Evolutionary conservation across 345 rosid genomes (phyloP).

Genomic region (Populus davidiana): DNA sequence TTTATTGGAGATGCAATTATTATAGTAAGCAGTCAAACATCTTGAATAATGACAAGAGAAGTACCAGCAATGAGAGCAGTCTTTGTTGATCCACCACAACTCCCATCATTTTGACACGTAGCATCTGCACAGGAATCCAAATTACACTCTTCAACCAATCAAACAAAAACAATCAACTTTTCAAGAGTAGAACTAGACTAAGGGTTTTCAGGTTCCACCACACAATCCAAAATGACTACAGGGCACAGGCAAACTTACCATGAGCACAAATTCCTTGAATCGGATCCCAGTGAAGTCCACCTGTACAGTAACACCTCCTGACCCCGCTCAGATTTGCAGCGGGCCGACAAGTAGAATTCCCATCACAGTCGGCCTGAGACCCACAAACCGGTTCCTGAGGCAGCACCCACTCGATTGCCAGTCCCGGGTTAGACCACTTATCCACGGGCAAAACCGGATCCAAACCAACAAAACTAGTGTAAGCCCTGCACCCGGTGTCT

Average conservation of each 20-base stretch:
- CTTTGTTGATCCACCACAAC: conserved; percentile 30
- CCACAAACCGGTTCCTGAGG: conserved; percentile 40
- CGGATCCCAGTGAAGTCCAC: conserved; percentile 37
- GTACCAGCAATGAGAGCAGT: conserved; percentile 48
- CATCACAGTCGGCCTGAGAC: conserved; percentile 41
- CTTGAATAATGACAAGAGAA: background rate
- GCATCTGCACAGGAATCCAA: conserved; percentile 18
- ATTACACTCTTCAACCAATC: background rate
- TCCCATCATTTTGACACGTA: conserved; percentile 35
- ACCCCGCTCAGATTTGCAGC: conserved; percentile 8
- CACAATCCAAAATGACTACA: no score
- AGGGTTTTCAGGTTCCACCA: background rate
- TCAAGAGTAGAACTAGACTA: background rate
- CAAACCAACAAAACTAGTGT: conserved; percentile 44
- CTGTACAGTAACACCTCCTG: conserved; percentile 38
- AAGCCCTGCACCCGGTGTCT: conserved; percentile 41
- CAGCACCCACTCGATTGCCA: conserved; percentile 44
- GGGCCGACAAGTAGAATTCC: conserved; percentile 36
- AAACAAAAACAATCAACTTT: background rate
- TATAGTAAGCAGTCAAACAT: no score
- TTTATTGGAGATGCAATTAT: no score
- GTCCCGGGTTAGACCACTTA: conserved; percentile 43
- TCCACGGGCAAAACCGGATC: conserved; percentile 22
- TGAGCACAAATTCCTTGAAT: conserved; percentile 27
- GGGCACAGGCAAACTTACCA: conserved; percentile 14